Percentiles rank a stretch among this genome's conserved stretches.
Conservation (phyloP, 2,329 filamentous ascomycete species). For the Pseudogymnoascus sp. region DNA sequence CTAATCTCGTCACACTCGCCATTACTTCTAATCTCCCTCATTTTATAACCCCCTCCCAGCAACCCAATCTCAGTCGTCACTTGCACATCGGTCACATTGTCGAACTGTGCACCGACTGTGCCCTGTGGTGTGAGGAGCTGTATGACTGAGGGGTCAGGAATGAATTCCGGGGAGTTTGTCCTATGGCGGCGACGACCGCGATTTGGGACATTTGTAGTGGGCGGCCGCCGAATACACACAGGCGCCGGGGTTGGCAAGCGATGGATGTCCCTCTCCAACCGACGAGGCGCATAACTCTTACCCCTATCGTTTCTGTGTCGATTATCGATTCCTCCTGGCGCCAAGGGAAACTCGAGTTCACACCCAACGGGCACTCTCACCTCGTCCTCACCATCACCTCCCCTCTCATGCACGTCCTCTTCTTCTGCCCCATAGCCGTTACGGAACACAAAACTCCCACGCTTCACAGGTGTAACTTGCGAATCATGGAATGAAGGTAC, state of each 20-base stretch:
- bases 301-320: too few relatives aligned
- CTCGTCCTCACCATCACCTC: neutral
- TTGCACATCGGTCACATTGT: neutral
- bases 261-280: neutral
- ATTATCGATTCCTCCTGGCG: too few relatives aligned
- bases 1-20: neutral
- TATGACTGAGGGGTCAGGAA: neutral
- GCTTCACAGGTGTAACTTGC: neutral
- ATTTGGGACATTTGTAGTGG: neutral
- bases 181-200: neutral
- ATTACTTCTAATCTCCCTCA: neutral
- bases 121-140: neutral
- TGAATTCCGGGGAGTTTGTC: neutral
- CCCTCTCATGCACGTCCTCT: neutral
- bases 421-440: neutral
- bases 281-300: neutral
- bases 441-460: neutral
- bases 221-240: neutral
- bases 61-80: neutral
- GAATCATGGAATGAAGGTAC: neutral
- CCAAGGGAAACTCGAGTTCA: neutral
- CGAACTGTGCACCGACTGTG: neutral
- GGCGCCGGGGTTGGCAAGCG: neutral
- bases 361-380: neutral
- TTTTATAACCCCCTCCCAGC: neutral